Evolutionary conservation across 176 grass and related monocot genomes (phyloP), one percentile per base, ranked within the genome.

Genomic region (Chrysopogon serrulatus): DNA sequence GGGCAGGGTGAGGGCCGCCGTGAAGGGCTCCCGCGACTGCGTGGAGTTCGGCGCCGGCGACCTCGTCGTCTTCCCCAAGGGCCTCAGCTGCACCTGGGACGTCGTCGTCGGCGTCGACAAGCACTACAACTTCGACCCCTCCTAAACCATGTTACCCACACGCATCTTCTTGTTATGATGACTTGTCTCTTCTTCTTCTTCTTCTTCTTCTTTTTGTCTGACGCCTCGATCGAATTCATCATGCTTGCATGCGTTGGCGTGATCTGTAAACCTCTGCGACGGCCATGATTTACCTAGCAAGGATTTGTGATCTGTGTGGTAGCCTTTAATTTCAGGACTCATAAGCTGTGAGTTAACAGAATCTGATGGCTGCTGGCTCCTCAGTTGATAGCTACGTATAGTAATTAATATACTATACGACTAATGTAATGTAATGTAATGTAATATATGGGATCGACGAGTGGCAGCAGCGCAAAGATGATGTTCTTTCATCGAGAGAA

Each of bases 81-180:
- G 90, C 40, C 69, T 94, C 34, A 87, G 87, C 77, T 94, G 89
- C 87, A 92, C 87, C 48, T 94, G 92, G 92, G 90, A 92, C 49
- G 87, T 94, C 79, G 78, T 79, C 28, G 92, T 90, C 23, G 87
- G 81, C 57, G 82, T 94, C n/a, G 92, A 94, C 68, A 94, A 94
- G 81, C 87, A 94, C 84, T 94, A 94, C 81, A 92, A 94, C 74
- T 94, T 94, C 73, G 90, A 87, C 32, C 77, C 92, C 5, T 80
- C 92, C 82, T 93, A 71, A 23, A 34, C 59, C 4, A n/a, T n/a
- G n/a, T n/a, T n/a, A n/a, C n/a, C 19, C 19, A 34, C 41, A 35
- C 33, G 23, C 40, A 61, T n/a, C 35, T 26, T 37, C n/a, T 53
- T 24, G 14, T 68, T 49, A 63, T n/a, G 19, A 33, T 68, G 19